Conservation (phyloP, 1,284 basidiomycete genomes). For the Chiua sp. region DNA sequence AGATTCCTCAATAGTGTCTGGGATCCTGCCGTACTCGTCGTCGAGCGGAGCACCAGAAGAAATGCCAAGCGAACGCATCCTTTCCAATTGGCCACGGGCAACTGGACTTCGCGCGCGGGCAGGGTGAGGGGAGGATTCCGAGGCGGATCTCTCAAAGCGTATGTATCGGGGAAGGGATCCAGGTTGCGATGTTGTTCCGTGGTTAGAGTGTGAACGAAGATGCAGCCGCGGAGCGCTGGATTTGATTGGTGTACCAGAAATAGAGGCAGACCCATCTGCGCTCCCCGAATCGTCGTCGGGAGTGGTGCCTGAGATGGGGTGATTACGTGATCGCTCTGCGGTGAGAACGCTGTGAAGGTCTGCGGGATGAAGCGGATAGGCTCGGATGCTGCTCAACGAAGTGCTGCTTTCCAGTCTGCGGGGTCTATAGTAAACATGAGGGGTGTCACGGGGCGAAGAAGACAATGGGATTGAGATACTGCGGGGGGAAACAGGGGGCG, state of each 20-base stretch:
- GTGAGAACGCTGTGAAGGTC: slow-evolving; percentile 41
- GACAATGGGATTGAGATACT: slow-evolving; percentile 28
- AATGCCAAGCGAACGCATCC: slow-evolving; percentile 32
- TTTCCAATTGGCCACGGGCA: slow-evolving; percentile 29
- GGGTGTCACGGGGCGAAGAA: slow-evolving; percentile 34
- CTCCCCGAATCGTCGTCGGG: slow-evolving; percentile 32
- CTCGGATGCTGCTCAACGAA: slow-evolving; percentile 31
- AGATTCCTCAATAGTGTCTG: slow-evolving; percentile 41
- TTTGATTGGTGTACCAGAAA: slow-evolving; percentile 38
- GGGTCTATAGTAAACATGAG: slow-evolving; percentile 22
- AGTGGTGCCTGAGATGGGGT: slow-evolving; percentile 26
- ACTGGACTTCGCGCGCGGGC: slow-evolving; percentile 35
- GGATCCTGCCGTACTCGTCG: slow-evolving; percentile 37
- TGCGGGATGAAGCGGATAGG: slow-evolving; percentile 36
- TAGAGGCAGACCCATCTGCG: slow-evolving; percentile 21
- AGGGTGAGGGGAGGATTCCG: slow-evolving; percentile 27
- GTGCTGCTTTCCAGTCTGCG: slow-evolving; percentile 33
- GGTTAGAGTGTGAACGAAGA: slow-evolving; percentile 42
- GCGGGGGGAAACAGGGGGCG: slow-evolving; percentile 35
- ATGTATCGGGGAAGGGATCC: slow-evolving; percentile 37
- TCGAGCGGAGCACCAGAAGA: slow-evolving; percentile 22
- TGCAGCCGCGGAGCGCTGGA: slow-evolving; percentile 46
- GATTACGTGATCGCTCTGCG: slow-evolving; percentile 36
- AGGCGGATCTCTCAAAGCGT: slow-evolving; percentile 39
- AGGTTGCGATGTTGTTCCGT: slow-evolving; percentile 28